Evolutionary conservation across 148 eudicot species (phyloP).

Genomic region (Rheum nobile): DNA sequence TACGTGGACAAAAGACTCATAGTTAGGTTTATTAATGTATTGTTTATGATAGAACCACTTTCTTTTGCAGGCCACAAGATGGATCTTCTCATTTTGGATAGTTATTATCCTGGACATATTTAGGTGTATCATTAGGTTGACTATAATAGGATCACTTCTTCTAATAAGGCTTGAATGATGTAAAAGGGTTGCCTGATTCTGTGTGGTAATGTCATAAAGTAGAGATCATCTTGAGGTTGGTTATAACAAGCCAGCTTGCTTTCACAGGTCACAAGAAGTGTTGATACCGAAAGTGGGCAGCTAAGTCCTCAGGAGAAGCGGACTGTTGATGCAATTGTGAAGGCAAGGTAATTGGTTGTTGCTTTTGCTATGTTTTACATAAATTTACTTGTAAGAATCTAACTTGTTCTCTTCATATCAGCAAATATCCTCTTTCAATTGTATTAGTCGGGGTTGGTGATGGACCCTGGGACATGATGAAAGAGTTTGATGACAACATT

Average conservation of each 20-base stretch:
- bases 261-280: conserved; percentile 87
- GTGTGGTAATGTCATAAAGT: background rate
- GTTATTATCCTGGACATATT: background rate
- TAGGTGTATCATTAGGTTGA: background rate
- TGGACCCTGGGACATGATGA: conserved; percentile 99
- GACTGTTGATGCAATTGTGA: conserved; percentile 82
- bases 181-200: conserved; percentile 1
- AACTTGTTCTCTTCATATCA: conserved; percentile 20
- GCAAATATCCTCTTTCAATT: conserved; percentile 89
- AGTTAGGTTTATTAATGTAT: background rate
- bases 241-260: background rate
- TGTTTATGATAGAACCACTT: background rate
- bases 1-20: background rate
- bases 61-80: background rate
- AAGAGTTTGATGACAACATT: conserved; percentile 91
- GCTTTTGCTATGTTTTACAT: background rate
- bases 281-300: conserved; percentile 65
- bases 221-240: background rate
- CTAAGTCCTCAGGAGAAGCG: conserved; percentile 83
- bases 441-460: conserved; percentile 97
- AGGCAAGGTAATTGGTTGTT: conserved; percentile 46
- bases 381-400: background rate
- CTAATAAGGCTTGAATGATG: background rate
- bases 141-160: background rate
- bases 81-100: background rate